Conservation (phyloP, 352 stramenopile genomes). For the Pythium utonaiense region DNA sequence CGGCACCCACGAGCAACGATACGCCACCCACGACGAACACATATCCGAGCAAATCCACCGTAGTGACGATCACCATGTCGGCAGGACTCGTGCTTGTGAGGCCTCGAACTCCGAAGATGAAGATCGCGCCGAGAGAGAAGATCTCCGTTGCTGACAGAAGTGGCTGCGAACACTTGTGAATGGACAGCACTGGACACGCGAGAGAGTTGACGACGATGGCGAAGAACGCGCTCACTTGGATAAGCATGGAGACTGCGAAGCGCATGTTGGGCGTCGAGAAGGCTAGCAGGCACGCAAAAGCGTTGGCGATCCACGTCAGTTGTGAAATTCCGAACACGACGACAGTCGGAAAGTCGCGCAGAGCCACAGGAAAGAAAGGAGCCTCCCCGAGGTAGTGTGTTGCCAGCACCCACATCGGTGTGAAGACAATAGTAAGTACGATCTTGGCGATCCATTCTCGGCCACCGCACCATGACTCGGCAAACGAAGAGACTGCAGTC, state of each 20-base stretch:
- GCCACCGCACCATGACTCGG: slow-evolving; percentile 17
- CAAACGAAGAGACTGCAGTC: slow-evolving; percentile 19
- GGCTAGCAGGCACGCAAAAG: slow-evolving; percentile 33
- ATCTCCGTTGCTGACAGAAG: slow-evolving; percentile 13
- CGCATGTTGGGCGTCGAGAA: slow-evolving; percentile 66
- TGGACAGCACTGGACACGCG: slow-evolving; percentile 15
- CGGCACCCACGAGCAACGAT: slow-evolving; percentile 35
- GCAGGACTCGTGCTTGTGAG: slow-evolving; percentile 17
- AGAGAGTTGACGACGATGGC: slow-evolving; percentile 73
- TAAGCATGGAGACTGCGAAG: slow-evolving; percentile 60
- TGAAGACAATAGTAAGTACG: slow-evolving; percentile 8
- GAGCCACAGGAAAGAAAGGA: slow-evolving; percentile 4
- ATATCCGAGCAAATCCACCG: slow-evolving; percentile 20
- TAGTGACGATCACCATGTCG: slow-evolving; percentile 25
- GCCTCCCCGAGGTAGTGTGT: slow-evolving; percentile 10
- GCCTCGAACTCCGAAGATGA: slow-evolving; percentile 11
- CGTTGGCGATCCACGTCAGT: slow-evolving; percentile 21
- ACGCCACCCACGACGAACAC: slow-evolving; percentile 22
- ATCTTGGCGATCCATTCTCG: slow-evolving; percentile 23
- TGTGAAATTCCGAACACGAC: slow-evolving; percentile 14
- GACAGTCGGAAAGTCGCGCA: slow-evolving; percentile 5
- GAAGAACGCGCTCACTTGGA: slow-evolving; percentile 61
- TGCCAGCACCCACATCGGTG: slow-evolving; percentile 5
- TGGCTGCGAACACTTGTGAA: slow-evolving; percentile 11
- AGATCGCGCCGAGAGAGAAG: slow-evolving; percentile 16